Base-by-base conservation (phyloP, 148 eudicot species). In the Arbutus unedo region DNA sequence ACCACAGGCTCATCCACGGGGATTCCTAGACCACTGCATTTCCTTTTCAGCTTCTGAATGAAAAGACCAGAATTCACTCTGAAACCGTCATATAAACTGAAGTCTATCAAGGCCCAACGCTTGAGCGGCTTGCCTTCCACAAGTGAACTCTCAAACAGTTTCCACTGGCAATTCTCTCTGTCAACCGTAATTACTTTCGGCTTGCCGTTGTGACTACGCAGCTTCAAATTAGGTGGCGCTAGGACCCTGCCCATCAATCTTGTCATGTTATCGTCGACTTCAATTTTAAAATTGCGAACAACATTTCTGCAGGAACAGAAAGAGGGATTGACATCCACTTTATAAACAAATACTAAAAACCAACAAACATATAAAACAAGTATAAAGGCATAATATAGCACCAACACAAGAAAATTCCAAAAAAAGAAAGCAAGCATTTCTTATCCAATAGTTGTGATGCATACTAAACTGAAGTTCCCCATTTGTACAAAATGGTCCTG, bases 91-190 rank as follows among this genome's bases (percentile, higher is more conserved):
- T 8, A 8, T 0, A 5, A 19, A 31, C 78, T 83, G 59, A 91
- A 90, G 82, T 90, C 96, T 45, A 93, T 6, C 77, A 91, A 70
- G 14, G 91, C 96, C 96, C 93, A 93, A 3, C 88, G 85, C 31
- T 74, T 75, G 38, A 88, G 50, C 6, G 88, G 54, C 72, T 80
- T 89, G 21, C 90, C 94, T 18, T 85, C 89, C 48, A 89, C 83
- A 38, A 93, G 85, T 19, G 83, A 78, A n/a, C 85, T 90, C 3
- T 76, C 66, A 70, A 74, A n/a, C 76, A 93, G 91, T 80, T 89
- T 93, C 91, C 92, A 93, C 51, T 90, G 89, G 76, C 93, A 87
- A 59, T 82, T 88, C 15, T 87, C 87, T 19, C 11, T 70, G 72
- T 89, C 91, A 49, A 91, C 90, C 21, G 18, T 62, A 15, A 86